Base-by-base conservation (phyloP, 1,284 basidiomycete genomes). In the Sanguinoderma infundibulare region DNA sequence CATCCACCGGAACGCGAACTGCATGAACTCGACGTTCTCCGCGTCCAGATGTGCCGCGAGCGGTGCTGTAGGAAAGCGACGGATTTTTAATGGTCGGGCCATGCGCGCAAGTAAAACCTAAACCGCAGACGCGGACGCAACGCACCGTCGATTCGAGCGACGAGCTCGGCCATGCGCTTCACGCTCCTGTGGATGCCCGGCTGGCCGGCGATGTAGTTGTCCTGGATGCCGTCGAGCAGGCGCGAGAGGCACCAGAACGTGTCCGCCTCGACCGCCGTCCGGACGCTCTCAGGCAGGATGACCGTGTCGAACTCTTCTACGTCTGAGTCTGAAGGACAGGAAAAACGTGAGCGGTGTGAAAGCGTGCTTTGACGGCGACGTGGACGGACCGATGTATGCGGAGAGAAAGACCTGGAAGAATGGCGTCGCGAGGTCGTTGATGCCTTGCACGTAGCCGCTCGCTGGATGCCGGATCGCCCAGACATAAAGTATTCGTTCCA, bases 1-100 rank as follows among this genome's bases (percentile, higher is more conserved):
- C 94, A 98, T 98, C 96, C 96, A 98, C 53, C 96, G 83, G 78
- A 98, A 98, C 40, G 96, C 95, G 68, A 98, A 98, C 74, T 98
- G 96, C 89, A 98, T 97, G 72, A 97, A 98, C 78, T 98, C 95
- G 68, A 98, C 95, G 69, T 92, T 93, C 75, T 98, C 90, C 14
- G 88, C 80, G 64, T 91, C 90, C 38, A 98, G 83, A 76, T 98
- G 96, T 2, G 86, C 78, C 4, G 89, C 84, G 17, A 98, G 82
- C 1, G 93, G 92, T 22, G 90, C 93, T 95, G 30, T n/a, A n/a
- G n/a, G n/a, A n/a, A n/a, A n/a, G n/a, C n/a, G n/a, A n/a, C 15
- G 35, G 44, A 17, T 9, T 24, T 2, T 14, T 34, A 20, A 17
- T 36, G n/a, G 8, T 40, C 30, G 59, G 47, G 6, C 9, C 10